These are phyloP conservation scores for Stromatinia cepivora DNA, from an alignment of 2,329 filamentous ascomycete genomes.

Conservation along the genomic window DNA sequence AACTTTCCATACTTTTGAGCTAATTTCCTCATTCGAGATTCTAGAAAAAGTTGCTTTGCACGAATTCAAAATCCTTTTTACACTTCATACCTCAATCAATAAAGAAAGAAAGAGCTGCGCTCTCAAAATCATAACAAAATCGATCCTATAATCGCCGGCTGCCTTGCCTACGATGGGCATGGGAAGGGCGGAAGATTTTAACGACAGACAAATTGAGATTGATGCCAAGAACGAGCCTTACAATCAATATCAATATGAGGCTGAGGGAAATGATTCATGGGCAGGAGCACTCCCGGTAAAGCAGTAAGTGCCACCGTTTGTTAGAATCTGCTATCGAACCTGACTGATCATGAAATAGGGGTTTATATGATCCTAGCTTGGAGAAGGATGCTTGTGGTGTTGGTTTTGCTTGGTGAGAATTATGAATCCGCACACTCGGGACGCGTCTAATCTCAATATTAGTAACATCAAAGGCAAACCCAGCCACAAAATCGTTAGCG, in stretches of 20 bases:
- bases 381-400: slow-evolving; percentile 99
- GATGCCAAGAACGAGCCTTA: slow-evolving; percentile 62
- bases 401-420: slow-evolving; percentile 88
- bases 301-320: slow-evolving; percentile 57
- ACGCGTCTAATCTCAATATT: slow-evolving; percentile 34
- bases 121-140: slow-evolving; percentile 30
- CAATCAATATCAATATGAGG: slow-evolving; percentile 80
- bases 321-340: background rate
- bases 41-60: slow-evolving; percentile 8
- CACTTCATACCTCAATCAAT: background rate
- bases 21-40: slow-evolving; percentile 15
- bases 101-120: slow-evolving; percentile 20
- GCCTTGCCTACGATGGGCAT: slow-evolving; percentile 61
- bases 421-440: background rate
- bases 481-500: slow-evolving; percentile 97
- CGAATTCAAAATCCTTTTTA: background rate
- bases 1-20: slow-evolving; percentile 2
- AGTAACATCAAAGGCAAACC: slow-evolving; percentile 96
- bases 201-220: slow-evolving; percentile 64
- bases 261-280: slow-evolving; percentile 83
- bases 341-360: slow-evolving; percentile 46
- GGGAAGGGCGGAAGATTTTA: slow-evolving; percentile 65
- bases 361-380: slow-evolving; percentile 91
- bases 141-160: slow-evolving; percentile 27
- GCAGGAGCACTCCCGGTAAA: slow-evolving; percentile 93